A percentile compares a stretch with the other conserved stretches of the same genome.
These are phyloP conservation scores for Lentinula edodes DNA, from an alignment of 768 basidiomycete genomes.

Conservation along the genomic window DNA sequence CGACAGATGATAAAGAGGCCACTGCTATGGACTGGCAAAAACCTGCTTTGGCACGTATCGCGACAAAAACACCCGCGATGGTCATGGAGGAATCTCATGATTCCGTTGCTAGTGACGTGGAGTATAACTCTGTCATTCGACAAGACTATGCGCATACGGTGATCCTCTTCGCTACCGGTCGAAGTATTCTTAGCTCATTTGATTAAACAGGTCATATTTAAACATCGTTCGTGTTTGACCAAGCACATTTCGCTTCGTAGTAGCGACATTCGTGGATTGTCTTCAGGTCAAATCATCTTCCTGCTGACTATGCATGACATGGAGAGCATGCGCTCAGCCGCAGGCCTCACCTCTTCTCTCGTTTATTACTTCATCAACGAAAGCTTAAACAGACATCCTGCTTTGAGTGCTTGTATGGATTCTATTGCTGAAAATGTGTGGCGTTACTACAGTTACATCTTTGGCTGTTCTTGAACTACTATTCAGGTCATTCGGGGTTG, in stretches of 20 bases:
- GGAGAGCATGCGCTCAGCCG: constrained; percentile 79
- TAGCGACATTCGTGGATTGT: constrained; percentile 67
- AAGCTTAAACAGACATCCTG: constrained; percentile 67
- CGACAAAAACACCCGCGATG: constrained; percentile 79
- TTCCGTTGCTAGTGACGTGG: constrained; percentile 79
- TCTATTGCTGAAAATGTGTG: constrained; percentile 78
- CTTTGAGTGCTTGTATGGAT: constrained; percentile 75
- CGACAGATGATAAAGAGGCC: constrained; percentile 48
- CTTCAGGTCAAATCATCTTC: constrained; percentile 82
- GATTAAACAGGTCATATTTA: constrained; percentile 53
- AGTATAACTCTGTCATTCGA: constrained; percentile 87
- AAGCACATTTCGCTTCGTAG: constrained; percentile 61
- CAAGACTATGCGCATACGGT: constrained; percentile 80
- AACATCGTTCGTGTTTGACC: constrained; percentile 60
- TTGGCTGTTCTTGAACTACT: neutral
- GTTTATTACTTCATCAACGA: constrained; percentile 86
- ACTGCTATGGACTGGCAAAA: constrained; percentile 75
- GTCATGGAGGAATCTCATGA: constrained; percentile 81
- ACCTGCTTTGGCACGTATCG: constrained; percentile 73
- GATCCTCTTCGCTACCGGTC: constrained; percentile 15
- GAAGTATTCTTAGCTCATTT: constrained; percentile 5
- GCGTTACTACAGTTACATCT: neutral
- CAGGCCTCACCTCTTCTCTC: constrained; percentile 75
- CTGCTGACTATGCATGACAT: constrained; percentile 82
- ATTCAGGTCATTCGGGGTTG: constrained; percentile 74